These are phyloP conservation scores for Dothidotthia symphoricarpi DNA, from an alignment of 2,329 filamentous ascomycete species.

Conservation along the genomic window DNA sequence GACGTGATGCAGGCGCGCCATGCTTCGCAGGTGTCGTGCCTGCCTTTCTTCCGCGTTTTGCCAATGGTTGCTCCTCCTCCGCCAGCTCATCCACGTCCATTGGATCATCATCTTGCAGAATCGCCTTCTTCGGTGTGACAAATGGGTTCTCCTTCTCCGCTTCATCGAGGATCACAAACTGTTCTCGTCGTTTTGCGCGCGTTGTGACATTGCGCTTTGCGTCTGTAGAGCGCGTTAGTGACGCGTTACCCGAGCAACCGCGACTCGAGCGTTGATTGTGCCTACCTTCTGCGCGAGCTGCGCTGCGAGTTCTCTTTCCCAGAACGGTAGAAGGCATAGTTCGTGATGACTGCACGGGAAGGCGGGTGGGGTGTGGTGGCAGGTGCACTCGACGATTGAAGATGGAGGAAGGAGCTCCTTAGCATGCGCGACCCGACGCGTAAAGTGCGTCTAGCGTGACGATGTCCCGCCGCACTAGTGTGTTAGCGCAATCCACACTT, in stretches of 20 bases:
- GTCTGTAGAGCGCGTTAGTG: conserved; percentile 28
- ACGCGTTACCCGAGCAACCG: conserved; percentile 16
- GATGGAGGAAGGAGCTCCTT: conserved; percentile 16
- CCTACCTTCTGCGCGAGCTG: conserved; percentile 30
- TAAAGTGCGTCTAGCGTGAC: conserved; percentile 9
- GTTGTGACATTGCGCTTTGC: conserved; percentile 27
- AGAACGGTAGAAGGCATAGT: conserved; percentile 41
- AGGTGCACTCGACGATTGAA: conserved; percentile 14
- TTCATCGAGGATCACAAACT: conserved; percentile 53
- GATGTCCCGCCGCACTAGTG: too few relatives aligned
- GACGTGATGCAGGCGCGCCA: conserved; percentile 44
- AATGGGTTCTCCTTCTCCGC: conserved; percentile 68
- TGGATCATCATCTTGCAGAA: conserved; percentile 41
- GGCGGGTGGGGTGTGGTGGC: conserved; percentile 7
- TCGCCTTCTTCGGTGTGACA: conserved; percentile 38
- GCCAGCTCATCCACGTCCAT: conserved; percentile 48
- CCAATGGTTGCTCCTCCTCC: conserved; percentile 31
- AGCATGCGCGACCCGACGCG: conserved; percentile 18
- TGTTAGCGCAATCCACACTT: too few relatives aligned
- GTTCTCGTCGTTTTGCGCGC: conserved; percentile 46
- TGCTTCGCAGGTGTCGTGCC: conserved; percentile 50
- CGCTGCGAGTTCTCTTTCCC: conserved; percentile 42
- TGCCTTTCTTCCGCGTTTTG: conserved; percentile 34
- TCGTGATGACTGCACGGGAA: background rate
- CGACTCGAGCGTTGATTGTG: conserved; percentile 7